Conservation (phyloP, 2,329 filamentous ascomycete species). For the Fusarium subglutinans region DNA sequence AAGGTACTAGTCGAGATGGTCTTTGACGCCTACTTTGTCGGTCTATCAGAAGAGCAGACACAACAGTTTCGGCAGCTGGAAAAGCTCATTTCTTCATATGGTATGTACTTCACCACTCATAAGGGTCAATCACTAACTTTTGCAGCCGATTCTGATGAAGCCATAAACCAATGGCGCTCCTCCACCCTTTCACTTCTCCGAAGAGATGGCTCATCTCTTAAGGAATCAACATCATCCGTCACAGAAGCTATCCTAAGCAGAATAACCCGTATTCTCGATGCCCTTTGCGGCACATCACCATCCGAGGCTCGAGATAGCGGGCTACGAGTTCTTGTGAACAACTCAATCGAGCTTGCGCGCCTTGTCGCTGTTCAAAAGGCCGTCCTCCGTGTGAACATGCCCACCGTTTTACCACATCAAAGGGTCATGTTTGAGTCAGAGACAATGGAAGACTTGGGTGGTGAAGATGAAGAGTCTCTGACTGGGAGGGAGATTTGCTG, state of each 20-base stretch:
- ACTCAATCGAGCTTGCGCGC: conserved; percentile 65
- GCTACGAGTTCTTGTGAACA: conserved; percentile 62
- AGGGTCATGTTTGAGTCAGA: conserved; percentile 63
- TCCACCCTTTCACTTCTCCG: conserved; percentile 68
- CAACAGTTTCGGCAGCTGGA: conserved; percentile 61
- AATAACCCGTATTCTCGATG: conserved; percentile 60
- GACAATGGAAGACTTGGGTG: conserved; percentile 73
- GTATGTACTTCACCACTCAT: conserved; percentile 24
- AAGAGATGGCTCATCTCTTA: conserved; percentile 60
- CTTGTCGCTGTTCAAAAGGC: conserved; percentile 68
- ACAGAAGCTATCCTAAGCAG: conserved; percentile 56
- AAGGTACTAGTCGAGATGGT: conserved; percentile 68
- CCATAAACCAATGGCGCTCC: conserved; percentile 73
- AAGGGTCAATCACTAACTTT: background rate
- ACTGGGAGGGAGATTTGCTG: conserved; percentile 65
- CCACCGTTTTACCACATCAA: conserved; percentile 62
- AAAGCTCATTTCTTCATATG: conserved; percentile 41
- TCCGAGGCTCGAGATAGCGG: conserved; percentile 60
- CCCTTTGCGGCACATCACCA: conserved; percentile 55
- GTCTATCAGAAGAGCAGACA: conserved; percentile 65
- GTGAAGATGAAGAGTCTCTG: conserved; percentile 67
- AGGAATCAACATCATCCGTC: conserved; percentile 55
- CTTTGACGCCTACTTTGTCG: conserved; percentile 71
- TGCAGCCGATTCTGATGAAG: conserved; percentile 56
- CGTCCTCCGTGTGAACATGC: conserved; percentile 65